Percentiles rank a stretch among this genome's conserved stretches.
Evolutionary conservation across 129 eudicot species (phyloP).

Genomic region (Centrapalus pauciflorus): DNA sequence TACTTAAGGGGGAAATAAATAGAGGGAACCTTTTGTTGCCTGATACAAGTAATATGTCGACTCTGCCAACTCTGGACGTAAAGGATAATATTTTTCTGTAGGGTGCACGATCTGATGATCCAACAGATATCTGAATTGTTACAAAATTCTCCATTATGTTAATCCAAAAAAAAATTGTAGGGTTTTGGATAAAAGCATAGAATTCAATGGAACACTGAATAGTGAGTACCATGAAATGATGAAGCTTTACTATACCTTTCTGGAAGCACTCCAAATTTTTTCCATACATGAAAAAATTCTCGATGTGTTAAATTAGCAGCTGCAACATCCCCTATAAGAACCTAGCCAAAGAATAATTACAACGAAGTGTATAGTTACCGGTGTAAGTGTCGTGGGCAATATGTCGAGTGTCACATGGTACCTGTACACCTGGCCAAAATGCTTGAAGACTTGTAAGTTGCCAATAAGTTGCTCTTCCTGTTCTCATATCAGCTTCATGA

Average conservation of each 20-base stretch:
- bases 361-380: background rate
- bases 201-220: background rate
- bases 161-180: background rate
- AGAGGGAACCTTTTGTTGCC: conserved; percentile 81
- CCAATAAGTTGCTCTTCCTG: conserved; percentile 95
- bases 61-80: conserved; percentile 96
- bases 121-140: conserved; percentile 61
- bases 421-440: conserved; percentile 98
- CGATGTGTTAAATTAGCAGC: conserved; percentile 97
- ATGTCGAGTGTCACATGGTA: conserved; percentile 3
- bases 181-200: background rate
- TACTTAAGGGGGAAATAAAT: background rate
- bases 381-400: background rate
- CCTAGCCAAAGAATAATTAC: conserved; percentile 38
- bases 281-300: conserved; percentile 83
- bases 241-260: conserved; percentile 68
- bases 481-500: conserved; percentile 98
- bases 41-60: conserved; percentile 95
- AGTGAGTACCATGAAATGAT: background rate
- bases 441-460: conserved; percentile 99
- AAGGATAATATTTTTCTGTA: conserved; percentile 92
- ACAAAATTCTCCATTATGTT: background rate
- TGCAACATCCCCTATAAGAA: conserved; percentile 86
- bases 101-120: conserved; percentile 93
- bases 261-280: conserved; percentile 86